A percentile compares a stretch with the other conserved stretches of the same genome.
phyloP scores from a whole-genome alignment of 1,139 yeast species.

The Blastobotrys ciferrii region DNA sequence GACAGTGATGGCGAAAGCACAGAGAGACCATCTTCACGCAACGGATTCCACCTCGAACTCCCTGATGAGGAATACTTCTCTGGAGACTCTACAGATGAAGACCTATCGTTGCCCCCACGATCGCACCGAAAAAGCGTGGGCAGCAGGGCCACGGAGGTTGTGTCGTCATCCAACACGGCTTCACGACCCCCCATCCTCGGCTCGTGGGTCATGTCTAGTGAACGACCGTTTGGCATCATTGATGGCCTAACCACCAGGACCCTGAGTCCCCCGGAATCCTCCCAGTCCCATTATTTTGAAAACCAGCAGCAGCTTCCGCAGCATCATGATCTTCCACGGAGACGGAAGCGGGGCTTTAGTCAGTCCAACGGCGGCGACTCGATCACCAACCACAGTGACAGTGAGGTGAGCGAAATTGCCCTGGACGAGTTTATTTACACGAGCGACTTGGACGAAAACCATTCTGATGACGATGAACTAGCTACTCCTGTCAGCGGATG shows the following conservation, averaged over 20 bases:
- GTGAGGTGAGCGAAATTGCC: slow-evolving; percentile 63
- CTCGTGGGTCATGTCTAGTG: slow-evolving; percentile 80
- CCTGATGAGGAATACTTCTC: slow-evolving; percentile 34
- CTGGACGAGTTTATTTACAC: slow-evolving; percentile 84
- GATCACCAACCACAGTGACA: slow-evolving; percentile 26
- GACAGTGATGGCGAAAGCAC: slow-evolving; percentile 26
- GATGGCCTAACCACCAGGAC: slow-evolving; percentile 91
- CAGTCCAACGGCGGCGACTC: slow-evolving; percentile 13
- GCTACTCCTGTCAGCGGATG: slow-evolving; percentile 10
- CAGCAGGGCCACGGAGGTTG: slow-evolving; percentile 81
- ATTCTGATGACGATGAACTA: slow-evolving; percentile 31
- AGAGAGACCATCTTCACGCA: slow-evolving; percentile 12
- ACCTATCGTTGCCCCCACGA: slow-evolving; percentile 66
- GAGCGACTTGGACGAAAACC: slow-evolving; percentile 71
- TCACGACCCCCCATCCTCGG: slow-evolving; percentile 91
- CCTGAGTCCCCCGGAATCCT: slow-evolving; percentile 45
- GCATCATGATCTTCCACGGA: background rate
- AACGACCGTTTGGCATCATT: slow-evolving; percentile 85
- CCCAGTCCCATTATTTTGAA: slow-evolving; percentile 9
- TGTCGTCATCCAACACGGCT: slow-evolving; percentile 79
- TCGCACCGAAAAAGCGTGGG: slow-evolving; percentile 59
- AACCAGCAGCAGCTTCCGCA: background rate
- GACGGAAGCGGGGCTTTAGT: slow-evolving; percentile 17
- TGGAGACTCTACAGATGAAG: slow-evolving; percentile 93
- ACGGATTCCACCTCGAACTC: slow-evolving; percentile 5